A percentile compares a stretch with the other conserved stretches of the same genome.
Conservation (phyloP, 139 green algal genomes). For the Astrephomene gubernaculifera region DNA sequence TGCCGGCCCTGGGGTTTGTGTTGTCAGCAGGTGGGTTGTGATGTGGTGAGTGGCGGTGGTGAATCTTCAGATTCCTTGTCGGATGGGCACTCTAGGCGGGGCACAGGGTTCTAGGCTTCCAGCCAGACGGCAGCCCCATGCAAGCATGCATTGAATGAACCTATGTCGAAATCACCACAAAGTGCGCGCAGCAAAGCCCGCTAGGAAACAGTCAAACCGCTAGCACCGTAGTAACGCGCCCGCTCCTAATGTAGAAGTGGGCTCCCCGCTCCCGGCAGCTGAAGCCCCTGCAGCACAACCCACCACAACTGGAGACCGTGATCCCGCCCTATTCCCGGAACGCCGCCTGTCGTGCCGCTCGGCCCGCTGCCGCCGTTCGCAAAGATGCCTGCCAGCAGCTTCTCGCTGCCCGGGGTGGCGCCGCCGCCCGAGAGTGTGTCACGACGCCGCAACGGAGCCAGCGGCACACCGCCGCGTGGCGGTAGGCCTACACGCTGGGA, state of each 20-base stretch:
- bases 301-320: not conserved
- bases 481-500: too few relatives aligned
- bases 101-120: not conserved
- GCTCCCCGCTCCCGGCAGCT: not conserved
- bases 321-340: too few relatives aligned
- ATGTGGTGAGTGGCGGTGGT: not conserved
- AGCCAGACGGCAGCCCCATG: not conserved
- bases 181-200: not conserved
- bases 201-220: not conserved
- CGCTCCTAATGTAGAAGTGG: not conserved
- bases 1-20: constrained; percentile 44
- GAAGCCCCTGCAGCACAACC: not conserved
- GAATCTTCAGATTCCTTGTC: not conserved
- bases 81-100: too few relatives aligned
- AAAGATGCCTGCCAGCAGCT: too few relatives aligned
- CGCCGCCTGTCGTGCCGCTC: too few relatives aligned
- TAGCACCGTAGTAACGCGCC: not conserved
- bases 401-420: too few relatives aligned
- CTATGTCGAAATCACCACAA: not conserved
- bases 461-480: too few relatives aligned
- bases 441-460: too few relatives aligned
- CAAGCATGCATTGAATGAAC: not conserved
- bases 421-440: too few relatives aligned
- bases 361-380: too few relatives aligned
- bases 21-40: not conserved